Percentiles rank a stretch among this genome's conserved stretches.
phyloP scores from a whole-genome alignment of 2,329 filamentous ascomycete species.

The Trichophyton schoenleinii region DNA sequence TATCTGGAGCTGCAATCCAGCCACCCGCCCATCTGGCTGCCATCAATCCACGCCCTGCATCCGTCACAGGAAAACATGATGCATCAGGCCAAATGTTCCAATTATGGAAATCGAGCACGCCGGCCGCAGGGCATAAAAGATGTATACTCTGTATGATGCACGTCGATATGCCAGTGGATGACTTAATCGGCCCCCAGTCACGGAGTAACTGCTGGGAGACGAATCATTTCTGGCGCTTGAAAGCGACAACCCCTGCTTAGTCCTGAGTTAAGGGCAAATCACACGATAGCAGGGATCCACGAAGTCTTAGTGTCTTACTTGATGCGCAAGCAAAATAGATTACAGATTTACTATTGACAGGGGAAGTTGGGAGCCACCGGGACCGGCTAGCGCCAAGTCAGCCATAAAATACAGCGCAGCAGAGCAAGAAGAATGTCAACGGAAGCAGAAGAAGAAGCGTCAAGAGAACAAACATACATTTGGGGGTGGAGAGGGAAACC shows the following conservation, averaged over 20 bases:
- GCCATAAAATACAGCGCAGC: background rate
- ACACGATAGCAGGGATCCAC: conserved; percentile 3
- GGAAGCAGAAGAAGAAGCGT: background rate
- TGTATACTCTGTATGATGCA: background rate
- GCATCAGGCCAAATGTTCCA: conserved; percentile 1
- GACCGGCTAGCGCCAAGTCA: conserved; percentile 1
- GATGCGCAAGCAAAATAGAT: conserved; percentile 1
- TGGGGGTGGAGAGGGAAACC: background rate
- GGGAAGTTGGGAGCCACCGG: background rate
- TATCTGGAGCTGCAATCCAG: background rate
- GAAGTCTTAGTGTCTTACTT: conserved; percentile 1
- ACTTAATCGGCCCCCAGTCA: background rate
- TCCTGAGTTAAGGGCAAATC: background rate
- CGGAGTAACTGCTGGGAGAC: background rate
- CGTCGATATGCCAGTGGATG: background rate
- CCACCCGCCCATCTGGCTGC: background rate
- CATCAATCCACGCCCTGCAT: background rate
- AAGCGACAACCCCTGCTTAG: background rate
- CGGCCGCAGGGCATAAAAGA: background rate
- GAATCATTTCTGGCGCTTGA: background rate
- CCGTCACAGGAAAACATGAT: background rate
- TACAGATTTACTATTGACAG: conserved; percentile 1
- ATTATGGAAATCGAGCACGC: conserved; percentile 2
- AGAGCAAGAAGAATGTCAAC: background rate
- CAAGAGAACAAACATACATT: background rate